These are phyloP conservation scores for Arabidopsis arenosa DNA, from an alignment of 345 rosid species.

Conservation along the genomic window DNA sequence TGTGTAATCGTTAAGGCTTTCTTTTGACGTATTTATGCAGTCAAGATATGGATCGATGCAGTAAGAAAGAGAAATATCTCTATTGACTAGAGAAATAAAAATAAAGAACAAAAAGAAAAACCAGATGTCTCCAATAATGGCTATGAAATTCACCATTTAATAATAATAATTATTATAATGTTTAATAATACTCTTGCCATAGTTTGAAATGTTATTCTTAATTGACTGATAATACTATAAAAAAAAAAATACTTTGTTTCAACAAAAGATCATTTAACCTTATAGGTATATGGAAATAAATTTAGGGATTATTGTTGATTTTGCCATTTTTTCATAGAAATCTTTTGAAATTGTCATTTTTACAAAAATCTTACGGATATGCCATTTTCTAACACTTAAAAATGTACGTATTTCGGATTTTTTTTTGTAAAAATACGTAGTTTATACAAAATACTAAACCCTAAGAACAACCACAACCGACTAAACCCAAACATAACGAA, in stretches of 20 bases:
- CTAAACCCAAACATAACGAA: too few species aligned
- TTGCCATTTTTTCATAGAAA: too few species aligned
- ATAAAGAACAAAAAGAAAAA: neutral
- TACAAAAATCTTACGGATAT: too few species aligned
- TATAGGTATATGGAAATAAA: conserved; percentile 2
- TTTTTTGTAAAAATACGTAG: too few species aligned
- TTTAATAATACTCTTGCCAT: neutral
- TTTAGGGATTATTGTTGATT: too few species aligned
- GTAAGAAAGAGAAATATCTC: conserved; percentile 20
- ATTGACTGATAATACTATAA: neutral
- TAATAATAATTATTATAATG: too few species aligned
- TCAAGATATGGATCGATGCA: conserved; percentile 18
- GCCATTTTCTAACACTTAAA: too few species aligned
- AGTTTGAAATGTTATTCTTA: neutral
- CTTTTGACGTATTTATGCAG: conserved; percentile 35
- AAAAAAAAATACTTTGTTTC: neutral
- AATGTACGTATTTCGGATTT: too few species aligned
- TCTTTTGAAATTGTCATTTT: too few species aligned
- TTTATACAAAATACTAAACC: too few species aligned
- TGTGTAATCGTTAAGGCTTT: conserved; percentile 20
- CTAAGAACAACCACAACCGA: too few species aligned
- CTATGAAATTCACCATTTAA: neutral
- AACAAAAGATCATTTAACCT: conserved; percentile 10
- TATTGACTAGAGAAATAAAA: neutral
- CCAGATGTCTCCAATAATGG: neutral